Conservation (phyloP, 164 flowering plant species). For the Macadamia tetraphylla region DNA sequence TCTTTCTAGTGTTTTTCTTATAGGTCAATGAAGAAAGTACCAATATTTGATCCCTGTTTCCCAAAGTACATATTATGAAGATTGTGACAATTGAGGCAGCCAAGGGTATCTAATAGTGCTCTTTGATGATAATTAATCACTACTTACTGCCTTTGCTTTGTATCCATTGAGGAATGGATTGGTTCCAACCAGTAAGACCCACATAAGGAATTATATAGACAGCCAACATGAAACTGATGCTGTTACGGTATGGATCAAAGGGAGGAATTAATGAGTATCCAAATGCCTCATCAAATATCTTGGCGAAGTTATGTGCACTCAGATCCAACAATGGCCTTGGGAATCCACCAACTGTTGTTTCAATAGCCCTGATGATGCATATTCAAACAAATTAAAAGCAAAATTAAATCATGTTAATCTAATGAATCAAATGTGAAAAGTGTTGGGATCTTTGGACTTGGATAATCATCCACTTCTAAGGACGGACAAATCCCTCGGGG, state of each 20-base stretch:
- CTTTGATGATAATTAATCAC: background rate
- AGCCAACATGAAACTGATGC: constrained; percentile 46
- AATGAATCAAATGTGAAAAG: no score
- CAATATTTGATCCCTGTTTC: no score
- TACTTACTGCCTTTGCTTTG: constrained; percentile 25
- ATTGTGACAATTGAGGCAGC: background rate
- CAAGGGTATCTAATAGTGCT: no score
- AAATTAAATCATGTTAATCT: no score
- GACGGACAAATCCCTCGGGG: no score
- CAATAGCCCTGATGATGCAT: constrained; percentile 30
- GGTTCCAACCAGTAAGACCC: constrained; percentile 52
- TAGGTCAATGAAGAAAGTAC: background rate
- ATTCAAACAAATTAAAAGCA: no score
- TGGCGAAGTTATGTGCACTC: constrained; percentile 33
- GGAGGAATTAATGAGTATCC: constrained; percentile 44
- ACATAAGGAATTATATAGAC: constrained; percentile 49
- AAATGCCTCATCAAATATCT: constrained; percentile 33
- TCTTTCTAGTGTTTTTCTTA: no score
- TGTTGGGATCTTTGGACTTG: no score
- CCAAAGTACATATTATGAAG: no score
- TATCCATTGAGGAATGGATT: constrained; percentile 31
- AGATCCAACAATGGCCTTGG: constrained; percentile 54
- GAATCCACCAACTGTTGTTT: constrained; percentile 33
- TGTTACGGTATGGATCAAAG: constrained; percentile 48
- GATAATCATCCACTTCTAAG: no score